Base-by-base conservation (phyloP, 257 asterid genomes). In the Cruciata laevipes region DNA sequence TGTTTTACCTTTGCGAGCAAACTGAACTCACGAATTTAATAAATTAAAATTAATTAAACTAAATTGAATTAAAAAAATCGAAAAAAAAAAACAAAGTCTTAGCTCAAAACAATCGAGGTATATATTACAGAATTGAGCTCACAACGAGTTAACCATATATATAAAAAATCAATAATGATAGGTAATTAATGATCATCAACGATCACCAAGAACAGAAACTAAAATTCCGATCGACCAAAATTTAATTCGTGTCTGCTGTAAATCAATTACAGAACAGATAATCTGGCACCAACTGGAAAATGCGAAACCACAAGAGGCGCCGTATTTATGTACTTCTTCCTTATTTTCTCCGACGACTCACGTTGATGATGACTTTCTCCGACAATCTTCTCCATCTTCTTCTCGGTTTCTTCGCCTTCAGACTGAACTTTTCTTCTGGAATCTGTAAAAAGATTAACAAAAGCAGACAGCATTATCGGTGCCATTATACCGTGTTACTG, bases 271-370 rank as follows among this genome's bases (percentile, higher is more conserved):
- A 62, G 9, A 69, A 76, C 67, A 59, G 69, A 53, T 3, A 75
- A 61, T 58, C 63, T 66, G 6, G 62, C 31, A 33, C 76, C 76
- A 16, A 42, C 30, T 2, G 73, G 76, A 27, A 71, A 75, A 61
- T 61, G 63, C 16, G 73, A 6, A 66, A 66, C 66, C 7, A 69
- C 73, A 61, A 75, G 61, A 31, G 76, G 69, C 57, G 79, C 62
- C 13, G 76, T 69, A 10, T 71, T 14, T 3, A 21, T 24, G 42
- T 59, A 24, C 49, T 7, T 25, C 40, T 44, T 27, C 70, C 66
- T 70, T 11, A 65, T 60, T 14, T 66, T 60, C 70, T 66, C 52
- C 40, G 47, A 52, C 58, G n/a, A n/a, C n/a, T n/a, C n/a, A n/a
- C 18, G 24, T 1, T 16, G 49, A 37, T 38, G 44, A 42, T 42